Base-by-base conservation (phyloP, 805 yeast genomes). In the Lipomyces yamanashiensis region DNA sequence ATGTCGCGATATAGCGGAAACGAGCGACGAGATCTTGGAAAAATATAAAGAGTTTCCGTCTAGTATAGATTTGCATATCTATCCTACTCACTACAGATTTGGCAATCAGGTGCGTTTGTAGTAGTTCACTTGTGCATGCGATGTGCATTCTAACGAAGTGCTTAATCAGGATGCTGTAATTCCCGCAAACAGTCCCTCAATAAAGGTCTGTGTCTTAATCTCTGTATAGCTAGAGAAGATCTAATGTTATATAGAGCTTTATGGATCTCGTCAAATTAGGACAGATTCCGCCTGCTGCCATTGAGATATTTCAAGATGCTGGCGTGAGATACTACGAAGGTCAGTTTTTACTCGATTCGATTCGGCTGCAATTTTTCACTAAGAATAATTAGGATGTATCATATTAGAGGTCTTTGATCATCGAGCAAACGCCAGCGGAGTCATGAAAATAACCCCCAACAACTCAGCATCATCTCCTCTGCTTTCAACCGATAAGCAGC, bases 361-460 rank as follows among this genome's bases (percentile, higher is more conserved):
- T 8, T 17, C 47, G 4, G 19, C 5, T n/a, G 17, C 2, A 44
- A 19, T 7, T 44, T n/a, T 34, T 2, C 4, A 0, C 34, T 55
- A 19, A n/a, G 39, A 21, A 33, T 12, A 21, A 3, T 9, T 17
- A 63, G 67, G 98, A 0, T 90, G 96, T 74, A 79, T 93, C 45
- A 89, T 93, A 15, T 75, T 93, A 54, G 90, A 90, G 73, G 87
- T 93, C n/a, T 85, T 84, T 68, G 99, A 93, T 75, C 97, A 92
- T 74, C 79, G 98, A 28, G 81, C 83, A 63, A 79, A 76, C 17
- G 75, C 53, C 7, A 21, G 17, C 33, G 51, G 40, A 7, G 17
- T n/a, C 33, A 21, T 43, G 43, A 23, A 36, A 45, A 7, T 17
- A 44, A 15, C 33, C 36, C 9, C 40, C 34, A 15, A 12, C 34